These are phyloP conservation scores for Elsinoe necatrix DNA, from an alignment of 2,329 filamentous ascomycete species.

Conservation along the genomic window DNA sequence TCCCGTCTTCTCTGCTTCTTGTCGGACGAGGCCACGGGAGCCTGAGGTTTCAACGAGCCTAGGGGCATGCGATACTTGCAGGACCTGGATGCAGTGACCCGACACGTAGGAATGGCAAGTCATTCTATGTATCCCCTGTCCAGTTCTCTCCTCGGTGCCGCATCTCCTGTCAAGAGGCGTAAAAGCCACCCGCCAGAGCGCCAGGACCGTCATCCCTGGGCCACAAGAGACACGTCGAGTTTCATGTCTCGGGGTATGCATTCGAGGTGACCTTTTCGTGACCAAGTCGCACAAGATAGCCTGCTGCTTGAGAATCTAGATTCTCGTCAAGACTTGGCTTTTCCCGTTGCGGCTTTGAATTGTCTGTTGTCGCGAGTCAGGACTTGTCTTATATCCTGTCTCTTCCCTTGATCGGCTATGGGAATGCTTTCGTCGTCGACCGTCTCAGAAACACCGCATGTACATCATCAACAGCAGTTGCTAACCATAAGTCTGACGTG, in stretches of 20 bases:
- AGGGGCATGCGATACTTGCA: not conserved
- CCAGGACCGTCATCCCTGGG: not conserved
- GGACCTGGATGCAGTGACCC: not conserved
- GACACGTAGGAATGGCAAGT: not conserved
- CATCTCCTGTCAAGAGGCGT: slow-evolving; percentile 1
- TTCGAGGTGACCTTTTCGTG: not conserved
- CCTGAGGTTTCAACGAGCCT: not conserved
- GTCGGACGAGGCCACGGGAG: not conserved
- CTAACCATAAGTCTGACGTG: not conserved
- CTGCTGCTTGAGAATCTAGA: not conserved
- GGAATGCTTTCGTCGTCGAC: no score
- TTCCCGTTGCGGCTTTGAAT: not conserved
- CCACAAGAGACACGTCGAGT: slow-evolving; percentile 8
- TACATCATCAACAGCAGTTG: no score
- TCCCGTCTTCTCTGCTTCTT: not conserved
- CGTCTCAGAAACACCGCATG: no score
- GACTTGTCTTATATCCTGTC: not conserved
- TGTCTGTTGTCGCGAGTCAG: not conserved
- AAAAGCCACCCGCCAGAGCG: not conserved
- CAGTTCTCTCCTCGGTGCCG: not conserved
- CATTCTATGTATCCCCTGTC: not conserved
- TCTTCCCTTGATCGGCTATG: not conserved
- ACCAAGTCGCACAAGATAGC: not conserved
- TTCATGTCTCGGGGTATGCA: slow-evolving; percentile 4
- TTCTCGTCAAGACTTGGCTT: slow-evolving; percentile 1